Evolutionary conservation across 164 flowering plant genomes (phyloP).

Genomic region (Chimonanthus salicifolius): DNA sequence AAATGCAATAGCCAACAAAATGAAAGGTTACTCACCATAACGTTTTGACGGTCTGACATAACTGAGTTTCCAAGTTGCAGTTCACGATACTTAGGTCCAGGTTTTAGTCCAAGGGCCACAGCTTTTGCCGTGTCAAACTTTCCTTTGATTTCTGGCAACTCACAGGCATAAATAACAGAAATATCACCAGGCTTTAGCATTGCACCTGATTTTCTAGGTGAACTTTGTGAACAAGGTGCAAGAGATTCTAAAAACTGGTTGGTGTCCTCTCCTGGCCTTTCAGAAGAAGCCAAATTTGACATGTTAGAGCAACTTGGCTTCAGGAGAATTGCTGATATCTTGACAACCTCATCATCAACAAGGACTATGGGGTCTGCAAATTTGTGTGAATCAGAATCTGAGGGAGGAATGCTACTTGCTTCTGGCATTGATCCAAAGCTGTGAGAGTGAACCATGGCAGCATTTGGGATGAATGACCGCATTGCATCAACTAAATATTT

Average conservation of each 20-base stretch:
- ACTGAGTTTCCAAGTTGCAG: conserved; percentile 84
- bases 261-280: conserved; percentile 5
- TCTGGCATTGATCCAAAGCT: conserved; percentile 60
- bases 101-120: conserved; percentile 68
- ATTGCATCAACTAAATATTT: conserved; percentile 80
- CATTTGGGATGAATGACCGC: conserved; percentile 79
- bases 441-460: conserved; percentile 84
- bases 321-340: conserved; percentile 77
- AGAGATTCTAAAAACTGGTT: conserved; percentile 9
- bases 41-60: conserved; percentile 61
- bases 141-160: conserved; percentile 85
- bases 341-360: conserved; percentile 75
- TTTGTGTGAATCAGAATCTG: conserved; percentile 14
- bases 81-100: conserved; percentile 84
- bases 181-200: conserved; percentile 63
- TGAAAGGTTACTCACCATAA: conserved; percentile 48
- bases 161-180: conserved; percentile 87
- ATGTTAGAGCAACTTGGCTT: conserved; percentile 29
- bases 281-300: not conserved
- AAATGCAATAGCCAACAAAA: too few species aligned
- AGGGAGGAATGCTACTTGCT: conserved; percentile 23
- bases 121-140: conserved; percentile 87
- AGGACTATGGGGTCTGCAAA: conserved; percentile 52
- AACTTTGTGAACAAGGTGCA: conserved; percentile 6
- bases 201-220: conserved; percentile 6